phyloP scores from a whole-genome alignment of 495 filamentous ascomycete species.

The Elaphomyces granulatus region DNA sequence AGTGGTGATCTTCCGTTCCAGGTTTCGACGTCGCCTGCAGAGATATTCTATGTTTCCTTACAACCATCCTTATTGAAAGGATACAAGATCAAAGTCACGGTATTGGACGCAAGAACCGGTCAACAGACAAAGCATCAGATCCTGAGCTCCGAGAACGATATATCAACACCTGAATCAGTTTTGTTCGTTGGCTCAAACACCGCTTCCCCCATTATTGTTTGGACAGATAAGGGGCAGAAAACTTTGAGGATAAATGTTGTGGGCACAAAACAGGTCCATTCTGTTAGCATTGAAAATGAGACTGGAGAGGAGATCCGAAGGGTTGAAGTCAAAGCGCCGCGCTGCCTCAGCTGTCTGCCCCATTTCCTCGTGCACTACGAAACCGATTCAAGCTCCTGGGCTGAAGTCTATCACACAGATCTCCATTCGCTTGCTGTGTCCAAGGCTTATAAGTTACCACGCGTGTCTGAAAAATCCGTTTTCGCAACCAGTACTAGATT shows the following conservation, averaged over 20 bases:
- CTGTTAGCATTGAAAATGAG: constrained; percentile 34
- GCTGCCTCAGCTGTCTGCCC: constrained; percentile 48
- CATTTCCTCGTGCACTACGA: constrained; percentile 80
- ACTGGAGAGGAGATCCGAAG: constrained; percentile 45
- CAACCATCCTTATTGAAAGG: constrained; percentile 51
- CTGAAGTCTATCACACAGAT: constrained; percentile 75
- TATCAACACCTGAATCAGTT: constrained; percentile 50
- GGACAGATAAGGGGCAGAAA: constrained; percentile 57
- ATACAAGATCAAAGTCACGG: constrained; percentile 58
- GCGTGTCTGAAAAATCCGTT: constrained; percentile 49
- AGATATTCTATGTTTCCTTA: constrained; percentile 63
- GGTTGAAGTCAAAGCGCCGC: constrained; percentile 60
- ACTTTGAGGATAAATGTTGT: constrained; percentile 67
- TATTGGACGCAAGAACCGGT: constrained; percentile 57
- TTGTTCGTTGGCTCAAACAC: constrained; percentile 72
- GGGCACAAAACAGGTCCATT: constrained; percentile 48
- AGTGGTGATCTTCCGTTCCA: constrained; percentile 62
- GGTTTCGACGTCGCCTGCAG: constrained; percentile 57
- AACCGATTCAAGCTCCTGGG: constrained; percentile 55
- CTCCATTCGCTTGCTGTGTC: constrained; percentile 45
- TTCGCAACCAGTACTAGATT: constrained; percentile 66
- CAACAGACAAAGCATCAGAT: constrained; percentile 47
- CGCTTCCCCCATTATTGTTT: constrained; percentile 67
- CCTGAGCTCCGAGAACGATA: constrained; percentile 58
- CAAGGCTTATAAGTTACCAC: constrained; percentile 64